Base-by-base conservation (phyloP, 1,284 basidiomycete species). In the Hortiboletus rubellus region DNA sequence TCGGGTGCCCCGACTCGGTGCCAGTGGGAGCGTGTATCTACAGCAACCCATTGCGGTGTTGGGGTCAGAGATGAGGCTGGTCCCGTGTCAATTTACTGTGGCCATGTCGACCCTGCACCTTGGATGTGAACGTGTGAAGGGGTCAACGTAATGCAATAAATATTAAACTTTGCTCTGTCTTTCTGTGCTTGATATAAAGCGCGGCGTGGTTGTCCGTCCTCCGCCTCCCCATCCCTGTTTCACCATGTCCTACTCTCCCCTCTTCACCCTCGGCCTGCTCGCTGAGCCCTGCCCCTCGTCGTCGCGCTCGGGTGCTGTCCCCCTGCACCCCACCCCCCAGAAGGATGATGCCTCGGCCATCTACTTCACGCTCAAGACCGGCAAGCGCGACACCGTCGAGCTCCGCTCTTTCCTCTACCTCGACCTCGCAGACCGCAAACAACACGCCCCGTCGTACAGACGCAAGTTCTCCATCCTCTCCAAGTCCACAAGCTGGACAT, bases 321-420 rank as follows among this genome's bases (percentile, higher is more conserved):
- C 27, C 27, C 5, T 27, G 27, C 5, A 27, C 7, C 27, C 27
- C 27, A 7, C 27, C 5, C 7, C 27, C 27, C 27, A 27, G 27
- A 27, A 27, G 27, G 27, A 27, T 27, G 27, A 72, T 18, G 55
- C 65, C 10, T 78, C 75, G 40, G 71, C 72, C 60, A 80, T 82
- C 58, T 83, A 83, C 64, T 79, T 82, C 54, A 82, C 83, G 2
- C 74, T 84, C 41, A 81, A 84, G 60, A 69, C 71, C 6, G 65
- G 62, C 40, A 62, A 49, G 40, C 71, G 75, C 37, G 75, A 79
- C 63, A 61, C 71, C 10, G 61, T 63, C 50, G 71, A 82, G 61
- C 74, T 72, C 56, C 77, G 80, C 31, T 85, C 83, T 2, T 85
- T 85, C 62, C 74, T 84, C 38, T 84, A 79, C 41, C 76, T 84